These are phyloP conservation scores for Solanum tacnaense DNA, from an alignment of 257 asterid species.

Conservation along the genomic window DNA sequence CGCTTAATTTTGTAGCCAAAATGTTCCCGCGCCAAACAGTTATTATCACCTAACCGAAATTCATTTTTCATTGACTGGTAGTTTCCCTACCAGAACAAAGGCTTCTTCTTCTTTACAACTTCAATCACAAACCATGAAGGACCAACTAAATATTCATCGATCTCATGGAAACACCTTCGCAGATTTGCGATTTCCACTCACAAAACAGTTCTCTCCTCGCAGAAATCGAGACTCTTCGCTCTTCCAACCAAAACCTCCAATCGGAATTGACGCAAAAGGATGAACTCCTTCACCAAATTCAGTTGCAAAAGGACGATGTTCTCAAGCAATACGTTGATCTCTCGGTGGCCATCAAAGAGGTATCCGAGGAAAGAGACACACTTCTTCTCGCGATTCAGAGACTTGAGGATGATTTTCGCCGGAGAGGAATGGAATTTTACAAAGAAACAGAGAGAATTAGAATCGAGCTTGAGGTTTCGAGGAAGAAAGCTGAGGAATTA, in stretches of 20 bases:
- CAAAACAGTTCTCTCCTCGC: not conserved
- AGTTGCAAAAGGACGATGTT: slow-evolving; percentile 5
- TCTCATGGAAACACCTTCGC: not conserved
- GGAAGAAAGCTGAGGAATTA: slow-evolving; percentile 6
- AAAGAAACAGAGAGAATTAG: not conserved
- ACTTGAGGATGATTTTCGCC: not conserved
- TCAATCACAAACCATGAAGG: not conserved
- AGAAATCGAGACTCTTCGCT: slow-evolving; percentile 2
- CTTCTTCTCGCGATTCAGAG: not conserved
- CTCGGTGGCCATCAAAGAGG: not conserved
- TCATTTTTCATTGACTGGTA: not conserved
- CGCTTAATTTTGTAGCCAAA: not conserved
- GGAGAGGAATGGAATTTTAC: not conserved
- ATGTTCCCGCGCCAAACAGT: not conserved
- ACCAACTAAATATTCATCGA: not conserved
- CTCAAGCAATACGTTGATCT: not conserved
- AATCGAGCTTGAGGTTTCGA: not conserved
- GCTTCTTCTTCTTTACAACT: not conserved
- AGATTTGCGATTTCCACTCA: not conserved
- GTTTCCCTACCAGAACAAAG: not conserved
- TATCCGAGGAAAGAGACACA: not conserved
- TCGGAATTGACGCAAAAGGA: not conserved
- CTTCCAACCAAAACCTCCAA: not conserved
- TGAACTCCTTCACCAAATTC: not conserved
- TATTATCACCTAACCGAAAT: not conserved